phyloP scores from a whole-genome alignment of 345 rosid species.

The Rhodamnia argentea region DNA sequence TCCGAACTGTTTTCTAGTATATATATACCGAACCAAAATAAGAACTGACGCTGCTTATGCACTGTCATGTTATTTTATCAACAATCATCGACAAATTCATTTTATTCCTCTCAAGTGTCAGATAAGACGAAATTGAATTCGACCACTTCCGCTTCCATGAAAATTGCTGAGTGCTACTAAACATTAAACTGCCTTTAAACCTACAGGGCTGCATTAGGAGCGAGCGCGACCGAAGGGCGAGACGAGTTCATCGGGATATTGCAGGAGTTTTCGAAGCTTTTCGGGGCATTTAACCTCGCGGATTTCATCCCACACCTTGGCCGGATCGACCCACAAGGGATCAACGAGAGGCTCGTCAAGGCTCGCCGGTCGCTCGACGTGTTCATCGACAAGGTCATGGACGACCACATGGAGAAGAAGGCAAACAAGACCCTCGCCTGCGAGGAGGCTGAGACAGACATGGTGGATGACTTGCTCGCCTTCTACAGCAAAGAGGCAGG shows the following conservation, averaged over 20 bases:
- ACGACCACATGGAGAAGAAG: slow-evolving; percentile 57
- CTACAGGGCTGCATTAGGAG: slow-evolving; percentile 81
- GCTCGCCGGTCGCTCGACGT: slow-evolving; percentile 62
- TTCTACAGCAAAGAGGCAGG: slow-evolving; percentile 56
- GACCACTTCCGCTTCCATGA: background rate
- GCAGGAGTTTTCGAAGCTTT: slow-evolving; percentile 90
- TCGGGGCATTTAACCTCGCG: slow-evolving; percentile 84
- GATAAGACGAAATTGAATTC: background rate
- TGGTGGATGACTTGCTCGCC: slow-evolving; percentile 86
- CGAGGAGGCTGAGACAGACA: slow-evolving; percentile 38
- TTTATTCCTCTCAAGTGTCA: background rate
- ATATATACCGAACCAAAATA: too few species aligned
- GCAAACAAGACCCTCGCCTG: slow-evolving; percentile 1
- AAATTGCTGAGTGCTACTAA: background rate
- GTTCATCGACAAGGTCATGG: slow-evolving; percentile 72
- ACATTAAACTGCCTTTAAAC: background rate
- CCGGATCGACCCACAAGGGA: slow-evolving; percentile 68
- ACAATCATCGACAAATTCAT: background rate
- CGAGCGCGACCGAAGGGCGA: slow-evolving; percentile 43
- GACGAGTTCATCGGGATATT: slow-evolving; percentile 68
- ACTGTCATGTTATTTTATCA: too few species aligned
- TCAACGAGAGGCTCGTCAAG: slow-evolving; percentile 35
- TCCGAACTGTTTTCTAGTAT: too few species aligned
- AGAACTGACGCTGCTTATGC: too few species aligned
- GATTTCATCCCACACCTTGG: slow-evolving; percentile 71